phyloP scores from a whole-genome alignment of 805 yeast species.

The Ogataea pilisensis region DNA sequence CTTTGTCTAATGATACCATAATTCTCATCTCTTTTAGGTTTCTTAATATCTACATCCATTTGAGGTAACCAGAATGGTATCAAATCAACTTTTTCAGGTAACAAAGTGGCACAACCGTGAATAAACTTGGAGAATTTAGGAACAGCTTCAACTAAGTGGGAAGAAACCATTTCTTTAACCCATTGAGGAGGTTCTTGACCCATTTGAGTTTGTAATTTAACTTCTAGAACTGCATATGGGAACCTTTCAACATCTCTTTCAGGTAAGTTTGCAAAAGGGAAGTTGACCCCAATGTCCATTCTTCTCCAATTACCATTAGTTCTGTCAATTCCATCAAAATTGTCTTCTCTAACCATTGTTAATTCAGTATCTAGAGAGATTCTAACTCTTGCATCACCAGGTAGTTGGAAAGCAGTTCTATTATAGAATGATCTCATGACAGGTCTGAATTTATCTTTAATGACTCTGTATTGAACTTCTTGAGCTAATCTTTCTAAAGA shows the following conservation, averaged over 20 bases:
- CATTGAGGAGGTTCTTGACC: constrained; percentile 99
- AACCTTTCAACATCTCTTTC: constrained; percentile 86
- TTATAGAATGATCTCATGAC: constrained; percentile 94
- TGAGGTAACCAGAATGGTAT: constrained; percentile 98
- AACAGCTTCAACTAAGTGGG: constrained; percentile 95
- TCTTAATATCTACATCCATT: constrained; percentile 92
- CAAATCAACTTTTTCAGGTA: constrained; percentile 76
- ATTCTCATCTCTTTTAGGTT: constrained; percentile 62
- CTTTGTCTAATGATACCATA: constrained; percentile 58
- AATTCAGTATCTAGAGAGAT: constrained; percentile 96
- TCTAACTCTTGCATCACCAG: constrained; percentile 99
- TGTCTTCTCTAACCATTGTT: constrained; percentile 96
- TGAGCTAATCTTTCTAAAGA: constrained; percentile 86
- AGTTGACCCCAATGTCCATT: constrained; percentile 96
- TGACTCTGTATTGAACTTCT: constrained; percentile 86
- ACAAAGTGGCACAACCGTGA: constrained; percentile 91
- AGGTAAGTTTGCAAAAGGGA: constrained; percentile 84
- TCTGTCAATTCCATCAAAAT: constrained; percentile 89
- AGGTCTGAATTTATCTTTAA: constrained; percentile 83
- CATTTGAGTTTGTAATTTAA: constrained; percentile 92
- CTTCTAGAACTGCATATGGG: constrained; percentile 97
- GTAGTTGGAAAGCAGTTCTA: constrained; percentile 98
- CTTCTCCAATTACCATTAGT: constrained; percentile 96
- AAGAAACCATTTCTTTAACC: constrained; percentile 88
- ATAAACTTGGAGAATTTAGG: constrained; percentile 97